Evolutionary conservation across 768 basidiomycete genomes (phyloP).

Genomic region (Hericium alpestre): DNA sequence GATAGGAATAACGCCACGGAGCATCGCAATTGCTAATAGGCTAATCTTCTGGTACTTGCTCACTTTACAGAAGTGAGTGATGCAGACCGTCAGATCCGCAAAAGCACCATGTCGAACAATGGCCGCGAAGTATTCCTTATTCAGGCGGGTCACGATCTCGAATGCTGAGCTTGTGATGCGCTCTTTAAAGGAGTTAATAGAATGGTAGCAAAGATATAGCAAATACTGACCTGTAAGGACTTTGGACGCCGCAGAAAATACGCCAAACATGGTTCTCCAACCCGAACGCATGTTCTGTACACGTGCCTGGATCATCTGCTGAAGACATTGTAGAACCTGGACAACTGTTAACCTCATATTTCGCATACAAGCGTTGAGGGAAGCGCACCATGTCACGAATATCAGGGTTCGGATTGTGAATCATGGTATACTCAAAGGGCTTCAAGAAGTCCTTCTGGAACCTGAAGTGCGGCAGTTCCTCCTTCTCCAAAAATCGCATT

Average conservation of each 20-base stretch:
- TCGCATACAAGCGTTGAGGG: not conserved
- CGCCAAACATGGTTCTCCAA: slow-evolving; percentile 99
- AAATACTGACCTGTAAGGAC: slow-evolving; percentile 63
- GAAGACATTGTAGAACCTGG: slow-evolving; percentile 91
- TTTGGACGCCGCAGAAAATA: slow-evolving; percentile 93
- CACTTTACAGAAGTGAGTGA: slow-evolving; percentile 98
- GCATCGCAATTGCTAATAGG: slow-evolving; percentile 91
- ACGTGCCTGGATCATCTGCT: slow-evolving; percentile 96
- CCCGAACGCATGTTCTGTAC: slow-evolving; percentile 94
- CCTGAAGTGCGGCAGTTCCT: slow-evolving; percentile 94
- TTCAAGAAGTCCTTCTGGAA: slow-evolving; percentile 99
- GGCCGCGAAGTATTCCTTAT: slow-evolving; percentile 81
- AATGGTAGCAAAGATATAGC: not conserved
- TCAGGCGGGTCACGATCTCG: slow-evolving; percentile 87
- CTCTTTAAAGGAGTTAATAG: slow-evolving; percentile 36
- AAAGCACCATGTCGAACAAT: slow-evolving; percentile 92
- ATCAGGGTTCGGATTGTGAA: slow-evolving; percentile 91
- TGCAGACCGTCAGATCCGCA: slow-evolving; percentile 91
- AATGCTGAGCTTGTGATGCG: slow-evolving; percentile 89
- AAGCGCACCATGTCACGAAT: slow-evolving; percentile 82
- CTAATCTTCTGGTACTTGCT: slow-evolving; percentile 99
- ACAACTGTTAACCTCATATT: not conserved
- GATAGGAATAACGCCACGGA: slow-evolving; percentile 82
- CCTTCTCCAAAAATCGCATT: slow-evolving; percentile 98
- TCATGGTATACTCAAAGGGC: slow-evolving; percentile 97